Evolutionary conservation across 1,284 basidiomycete genomes (phyloP), one percentile per base, ranked within the genome.

Genomic region (Inonotus obliquus): DNA sequence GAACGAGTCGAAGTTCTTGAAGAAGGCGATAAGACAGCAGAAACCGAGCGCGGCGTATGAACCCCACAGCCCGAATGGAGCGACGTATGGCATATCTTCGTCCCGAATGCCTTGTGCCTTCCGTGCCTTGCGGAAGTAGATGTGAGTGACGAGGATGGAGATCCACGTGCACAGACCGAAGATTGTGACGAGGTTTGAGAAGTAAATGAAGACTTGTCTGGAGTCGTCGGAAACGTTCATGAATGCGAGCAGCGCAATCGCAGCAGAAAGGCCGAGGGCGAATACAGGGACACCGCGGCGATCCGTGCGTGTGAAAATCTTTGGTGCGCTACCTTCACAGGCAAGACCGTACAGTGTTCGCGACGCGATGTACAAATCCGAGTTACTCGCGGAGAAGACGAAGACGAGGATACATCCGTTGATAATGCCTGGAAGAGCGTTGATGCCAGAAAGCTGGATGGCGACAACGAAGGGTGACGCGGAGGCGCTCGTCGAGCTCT

Each of bases 401-500:
- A 67, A 65, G 13, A 63, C 66, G 23, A 70, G 61, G 55, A 71
- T 62, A 49, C 67, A 73, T 29, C 76, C 78, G 67, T 81, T 82
- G 70, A 79, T 73, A 57, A 80, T 70, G 59, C 72, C 70, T 4
- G 75, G 74, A 5, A 81, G 68, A 21, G 70, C 73, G 45, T 72
- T 71, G 73, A 82, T 79, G 59, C 73, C 71, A 5, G 75, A 74
- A 4, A 69, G 61, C n/a, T 64, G 67, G 56, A 69, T 70, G 29
- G 70, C 71, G 14, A 92, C 86, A 54, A 92, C 87, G 71, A 92
- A 92, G 0, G 91, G 90, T 54, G 87, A 91, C 3, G 90, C 89
- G 14, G 86, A 82, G 13, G 86, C 83, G 57, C 85, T 85, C 38
- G 80, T 75, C 65, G 81, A 84, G 10, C 83, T 78, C 65, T 81